Evolutionary conservation across 495 filamentous ascomycete species (phyloP).

Genomic region (Staphylotrichum tortipilum): DNA sequence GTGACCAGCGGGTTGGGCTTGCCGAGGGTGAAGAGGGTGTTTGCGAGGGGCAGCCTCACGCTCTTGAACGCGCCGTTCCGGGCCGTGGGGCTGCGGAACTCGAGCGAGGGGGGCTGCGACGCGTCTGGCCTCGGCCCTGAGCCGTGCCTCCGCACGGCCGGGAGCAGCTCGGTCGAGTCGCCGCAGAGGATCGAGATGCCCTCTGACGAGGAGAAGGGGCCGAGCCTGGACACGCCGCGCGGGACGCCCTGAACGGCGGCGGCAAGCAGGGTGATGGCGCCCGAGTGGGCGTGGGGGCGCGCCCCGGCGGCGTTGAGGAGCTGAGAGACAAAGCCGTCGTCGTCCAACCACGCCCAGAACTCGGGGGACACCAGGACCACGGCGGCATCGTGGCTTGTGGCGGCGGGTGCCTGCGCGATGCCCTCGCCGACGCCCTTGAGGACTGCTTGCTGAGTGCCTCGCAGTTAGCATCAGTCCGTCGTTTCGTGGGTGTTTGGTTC

Average conservation of each 20-base stretch:
- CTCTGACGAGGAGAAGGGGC: conserved; percentile 17
- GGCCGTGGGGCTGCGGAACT: conserved; percentile 8
- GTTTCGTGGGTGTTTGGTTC: background rate
- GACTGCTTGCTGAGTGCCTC: background rate
- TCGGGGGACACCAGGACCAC: conserved; percentile 30
- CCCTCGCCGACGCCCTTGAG: background rate
- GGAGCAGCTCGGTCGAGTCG: conserved; percentile 20
- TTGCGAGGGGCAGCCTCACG: conserved; percentile 57
- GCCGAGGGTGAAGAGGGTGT: conserved; percentile 69
- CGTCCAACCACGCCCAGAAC: conserved; percentile 32
- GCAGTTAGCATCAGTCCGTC: too few species aligned
- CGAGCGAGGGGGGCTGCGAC: conserved; percentile 2
- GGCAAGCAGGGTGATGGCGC: conserved; percentile 21
- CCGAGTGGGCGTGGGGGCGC: conserved; percentile 2
- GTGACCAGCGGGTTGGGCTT: conserved; percentile 51
- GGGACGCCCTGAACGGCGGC: conserved; percentile 33
- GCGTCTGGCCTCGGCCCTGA: background rate
- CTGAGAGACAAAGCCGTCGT: conserved; percentile 26
- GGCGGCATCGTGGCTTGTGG: conserved; percentile 12
- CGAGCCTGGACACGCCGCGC: conserved; percentile 10
- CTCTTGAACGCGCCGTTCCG: conserved; percentile 14
- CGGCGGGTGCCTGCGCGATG: background rate
- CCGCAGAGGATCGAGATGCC: conserved; percentile 38
- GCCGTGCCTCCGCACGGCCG: conserved; percentile 30
- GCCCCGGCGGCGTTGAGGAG: conserved; percentile 16